Conservation (phyloP, 164 flowering plant species). For the Macadamia integrifolia region DNA sequence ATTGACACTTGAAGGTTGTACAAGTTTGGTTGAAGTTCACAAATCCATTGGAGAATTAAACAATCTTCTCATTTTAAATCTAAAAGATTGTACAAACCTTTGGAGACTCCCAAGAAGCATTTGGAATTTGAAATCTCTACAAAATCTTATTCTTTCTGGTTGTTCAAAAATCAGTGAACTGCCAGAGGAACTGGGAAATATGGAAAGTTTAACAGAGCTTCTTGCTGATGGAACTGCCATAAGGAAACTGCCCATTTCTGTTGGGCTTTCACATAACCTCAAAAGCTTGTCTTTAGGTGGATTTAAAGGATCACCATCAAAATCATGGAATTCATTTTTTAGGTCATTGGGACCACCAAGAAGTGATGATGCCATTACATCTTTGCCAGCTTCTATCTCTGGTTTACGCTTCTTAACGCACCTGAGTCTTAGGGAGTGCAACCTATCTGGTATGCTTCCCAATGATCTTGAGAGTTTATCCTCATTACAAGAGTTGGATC, state of each 20-base stretch:
- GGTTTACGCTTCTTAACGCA: no score
- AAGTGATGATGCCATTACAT: no score
- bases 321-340: no score
- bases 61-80: background rate
- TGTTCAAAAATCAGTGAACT: conserved; percentile 9
- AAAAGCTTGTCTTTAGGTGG: background rate
- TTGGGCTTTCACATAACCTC: background rate
- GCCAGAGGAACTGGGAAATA: conserved; percentile 5
- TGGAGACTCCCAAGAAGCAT: conserved; percentile 1
- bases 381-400: no score
- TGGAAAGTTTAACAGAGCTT: conserved; percentile 8
- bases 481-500: no score
- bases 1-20: conserved; percentile 11
- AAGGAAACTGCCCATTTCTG: conserved; percentile 1
- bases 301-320: no score
- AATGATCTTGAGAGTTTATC: no score
- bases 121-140: conserved; percentile 3
- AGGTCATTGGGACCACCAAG: no score
- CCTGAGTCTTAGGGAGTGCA: no score
- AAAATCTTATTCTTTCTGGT: conserved; percentile 5
- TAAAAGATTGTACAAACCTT: conserved; percentile 7
- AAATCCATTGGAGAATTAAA: conserved; percentile 2
- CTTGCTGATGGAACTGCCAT: background rate
- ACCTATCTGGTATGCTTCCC: no score
- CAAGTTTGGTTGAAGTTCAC: conserved; percentile 10